Base-by-base conservation (phyloP, 495 filamentous ascomycete species). In the Letharia lupina region DNA sequence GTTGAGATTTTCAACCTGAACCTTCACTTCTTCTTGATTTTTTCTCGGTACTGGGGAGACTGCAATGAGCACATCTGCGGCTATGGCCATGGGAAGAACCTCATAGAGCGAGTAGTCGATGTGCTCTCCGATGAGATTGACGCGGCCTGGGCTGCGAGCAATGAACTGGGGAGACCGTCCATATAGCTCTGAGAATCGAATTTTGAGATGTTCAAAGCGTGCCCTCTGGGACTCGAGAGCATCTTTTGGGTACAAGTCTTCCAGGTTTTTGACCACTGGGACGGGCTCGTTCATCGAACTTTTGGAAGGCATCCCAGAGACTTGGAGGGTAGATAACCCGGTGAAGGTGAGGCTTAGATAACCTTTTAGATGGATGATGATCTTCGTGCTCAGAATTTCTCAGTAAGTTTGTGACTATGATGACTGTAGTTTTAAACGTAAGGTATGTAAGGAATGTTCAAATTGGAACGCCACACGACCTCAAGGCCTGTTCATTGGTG, bases 81-180 rank as follows among this genome's bases (percentile, higher is more conserved):
- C 91, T 69, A 97, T 89, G 63, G 93, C 94, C 84, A 96, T 98
- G 61, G 94, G 94, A 23, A 98, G 81, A 59, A 97, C 93, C 73
- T 93, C 86, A 79, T 97, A 98, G 45, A 98, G 85, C 28, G 91
- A 95, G 77, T 98, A 98, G 81, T 98, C 94, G 72, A 98, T 97
- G 78, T 98, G 94, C 81, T 98, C 94, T 73, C 94, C 94, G 71
- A 98, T 97, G 74, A 98, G 94, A 80, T 98, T 98, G 67, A 98
- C 94, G 65, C 94, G 84, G 61, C 94, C 94, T 0, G 94, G 94
- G 65, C 91, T 95, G 59, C 94, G 86, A 2, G 94, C 84, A 10
- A 98, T 85, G 71, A 96, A 98, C 54, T 91, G 83, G 4, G 93
- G 86, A 16, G 76, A 78, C 16, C 76, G 79, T 48, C 83, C 85